Conservation (phyloP, 306 rosid genomes). For the Castanea sativa region DNA sequence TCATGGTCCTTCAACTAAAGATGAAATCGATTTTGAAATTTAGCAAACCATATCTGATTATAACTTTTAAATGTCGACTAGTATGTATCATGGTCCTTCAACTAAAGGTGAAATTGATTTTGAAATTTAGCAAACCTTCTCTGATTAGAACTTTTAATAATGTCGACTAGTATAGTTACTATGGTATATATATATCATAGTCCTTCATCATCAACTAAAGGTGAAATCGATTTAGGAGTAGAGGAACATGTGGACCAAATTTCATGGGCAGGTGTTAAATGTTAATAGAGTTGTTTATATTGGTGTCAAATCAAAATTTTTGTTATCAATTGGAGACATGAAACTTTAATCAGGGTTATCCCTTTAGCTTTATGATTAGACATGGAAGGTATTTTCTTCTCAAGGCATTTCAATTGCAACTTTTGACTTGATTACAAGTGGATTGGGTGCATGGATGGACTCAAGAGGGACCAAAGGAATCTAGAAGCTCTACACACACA, state of each 20-base stretch:
- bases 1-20: background rate
- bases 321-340: conserved; percentile 42
- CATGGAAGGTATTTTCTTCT: conserved; percentile 45
- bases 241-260: conserved; percentile 30
- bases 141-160: background rate
- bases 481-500: conserved; percentile 19
- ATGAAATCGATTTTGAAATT: background rate
- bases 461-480: conserved; percentile 48
- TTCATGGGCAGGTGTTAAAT: background rate
- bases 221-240: background rate
- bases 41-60: background rate
- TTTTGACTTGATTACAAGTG: conserved; percentile 64
- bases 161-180: background rate
- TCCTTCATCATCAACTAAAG: background rate
- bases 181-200: no score
- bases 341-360: conserved; percentile 42
- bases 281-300: conserved; percentile 24
- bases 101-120: background rate
- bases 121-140: background rate
- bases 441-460: conserved; percentile 35
- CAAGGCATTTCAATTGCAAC: conserved; percentile 63
- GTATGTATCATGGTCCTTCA: no score
- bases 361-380: conserved; percentile 37
- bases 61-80: background rate
- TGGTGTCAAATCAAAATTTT: conserved; percentile 44